phyloP scores from a whole-genome alignment of 2,329 filamentous ascomycete species.

The Spiromastix sp. region DNA sequence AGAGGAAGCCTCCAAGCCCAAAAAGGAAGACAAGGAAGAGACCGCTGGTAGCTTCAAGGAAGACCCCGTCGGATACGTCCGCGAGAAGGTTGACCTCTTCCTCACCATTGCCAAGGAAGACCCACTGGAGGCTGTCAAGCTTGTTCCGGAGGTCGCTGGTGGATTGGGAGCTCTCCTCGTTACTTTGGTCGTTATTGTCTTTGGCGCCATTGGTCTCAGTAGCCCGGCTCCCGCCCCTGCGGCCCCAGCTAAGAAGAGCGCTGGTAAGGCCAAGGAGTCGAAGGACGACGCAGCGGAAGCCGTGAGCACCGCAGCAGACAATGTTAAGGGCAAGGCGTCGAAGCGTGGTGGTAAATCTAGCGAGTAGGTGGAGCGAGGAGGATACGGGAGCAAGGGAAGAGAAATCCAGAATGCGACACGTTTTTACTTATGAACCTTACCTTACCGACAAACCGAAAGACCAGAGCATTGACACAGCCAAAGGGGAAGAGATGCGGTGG shows the following conservation, averaged over 20 bases:
- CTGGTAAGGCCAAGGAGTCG: slow-evolving; percentile 52
- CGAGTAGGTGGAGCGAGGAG: slow-evolving; percentile 2
- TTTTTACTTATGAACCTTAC: no score
- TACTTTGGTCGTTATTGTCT: slow-evolving; percentile 59
- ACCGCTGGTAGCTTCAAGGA: slow-evolving; percentile 70
- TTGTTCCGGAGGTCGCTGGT: slow-evolving; percentile 83
- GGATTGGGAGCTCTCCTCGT: slow-evolving; percentile 62
- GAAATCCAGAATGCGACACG: no score
- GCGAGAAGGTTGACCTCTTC: slow-evolving; percentile 91
- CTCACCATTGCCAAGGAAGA: slow-evolving; percentile 71
- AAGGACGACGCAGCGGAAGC: slow-evolving; percentile 58
- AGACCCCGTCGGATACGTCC: slow-evolving; percentile 76
- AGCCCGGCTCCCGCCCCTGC: slow-evolving; percentile 53
- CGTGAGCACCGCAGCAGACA: slow-evolving; percentile 52
- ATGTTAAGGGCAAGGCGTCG: slow-evolving; percentile 61
- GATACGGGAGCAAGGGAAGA: background rate
- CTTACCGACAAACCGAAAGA: no score
- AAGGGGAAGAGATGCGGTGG: no score
- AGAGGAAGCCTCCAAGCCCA: slow-evolving; percentile 71
- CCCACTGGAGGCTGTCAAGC: slow-evolving; percentile 73
- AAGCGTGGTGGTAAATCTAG: slow-evolving; percentile 46
- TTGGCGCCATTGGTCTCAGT: slow-evolving; percentile 55
- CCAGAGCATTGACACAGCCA: no score
- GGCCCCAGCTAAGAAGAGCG: slow-evolving; percentile 61
- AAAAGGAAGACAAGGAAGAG: slow-evolving; percentile 56